Evolutionary conservation across 2,329 filamentous ascomycete species (phyloP).

Genomic region (Colletotrichum sp.): DNA sequence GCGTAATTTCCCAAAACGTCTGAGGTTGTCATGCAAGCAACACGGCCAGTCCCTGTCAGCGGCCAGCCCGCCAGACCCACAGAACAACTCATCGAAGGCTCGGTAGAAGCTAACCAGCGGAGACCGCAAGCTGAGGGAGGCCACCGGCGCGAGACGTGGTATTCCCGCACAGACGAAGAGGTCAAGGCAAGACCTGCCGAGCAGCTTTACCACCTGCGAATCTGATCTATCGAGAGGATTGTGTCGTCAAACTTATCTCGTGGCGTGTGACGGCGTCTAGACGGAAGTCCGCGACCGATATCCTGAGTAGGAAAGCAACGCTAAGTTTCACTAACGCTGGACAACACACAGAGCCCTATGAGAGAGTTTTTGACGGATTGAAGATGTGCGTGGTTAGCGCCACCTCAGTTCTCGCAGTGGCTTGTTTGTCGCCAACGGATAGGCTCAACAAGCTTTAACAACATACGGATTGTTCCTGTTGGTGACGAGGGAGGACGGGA

Average conservation of each 20-base stretch:
- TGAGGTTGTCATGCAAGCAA: conserved; percentile 46
- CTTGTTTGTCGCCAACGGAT: not conserved
- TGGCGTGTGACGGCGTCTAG: not conserved
- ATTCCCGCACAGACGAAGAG: conserved; percentile 12
- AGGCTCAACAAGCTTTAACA: conserved; percentile 11
- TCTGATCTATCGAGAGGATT: conserved; percentile 10
- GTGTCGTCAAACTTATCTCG: not conserved
- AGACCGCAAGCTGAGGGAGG: conserved; percentile 15
- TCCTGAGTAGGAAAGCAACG: not conserved
- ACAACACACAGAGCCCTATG: conserved; percentile 4
- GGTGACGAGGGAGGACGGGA: conserved; percentile 16
- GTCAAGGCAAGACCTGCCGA: not conserved
- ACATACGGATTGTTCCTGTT: not conserved
- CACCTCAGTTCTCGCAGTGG: not conserved
- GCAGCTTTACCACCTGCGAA: not conserved
- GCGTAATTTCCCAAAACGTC: conserved; percentile 50
- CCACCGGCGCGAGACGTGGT: conserved; percentile 7
- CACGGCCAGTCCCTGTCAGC: conserved; percentile 29
- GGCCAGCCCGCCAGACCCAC: conserved; percentile 37
- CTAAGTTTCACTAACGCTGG: conserved; percentile 14
- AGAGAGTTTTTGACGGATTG: conserved; percentile 12
- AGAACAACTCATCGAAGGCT: conserved; percentile 48
- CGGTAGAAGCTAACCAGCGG: conserved; percentile 18
- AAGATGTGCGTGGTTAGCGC: conserved; percentile 5
- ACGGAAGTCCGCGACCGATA: conserved; percentile 1